Percentiles rank a stretch among this genome's conserved stretches.
These are phyloP conservation scores for Backusella tarrabulga DNA, from an alignment of 192 early-diverging fungal genomes.

Conservation along the genomic window DNA sequence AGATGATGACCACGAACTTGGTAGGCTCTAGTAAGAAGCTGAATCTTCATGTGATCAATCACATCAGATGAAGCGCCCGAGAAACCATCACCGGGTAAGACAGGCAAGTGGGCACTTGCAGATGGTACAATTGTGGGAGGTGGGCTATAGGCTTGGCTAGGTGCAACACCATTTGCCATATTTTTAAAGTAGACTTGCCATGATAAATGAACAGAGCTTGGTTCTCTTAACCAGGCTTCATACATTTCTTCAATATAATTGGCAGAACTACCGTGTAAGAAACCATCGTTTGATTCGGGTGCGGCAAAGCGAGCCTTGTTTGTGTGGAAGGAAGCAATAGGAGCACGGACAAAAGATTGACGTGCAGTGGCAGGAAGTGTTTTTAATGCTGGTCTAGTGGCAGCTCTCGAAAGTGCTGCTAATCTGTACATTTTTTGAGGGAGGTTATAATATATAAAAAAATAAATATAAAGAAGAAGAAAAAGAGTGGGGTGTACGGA, in stretches of 20 bases:
- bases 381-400: constrained; percentile 12
- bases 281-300: constrained; percentile 70
- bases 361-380: constrained; percentile 9
- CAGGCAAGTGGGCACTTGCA: constrained; percentile 53
- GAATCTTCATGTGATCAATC: constrained; percentile 97
- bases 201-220: constrained; percentile 87
- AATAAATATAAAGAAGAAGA: constrained; percentile 18
- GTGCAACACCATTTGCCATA: constrained; percentile 60
- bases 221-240: constrained; percentile 87
- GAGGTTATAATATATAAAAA: constrained; percentile 4
- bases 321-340: constrained; percentile 33
- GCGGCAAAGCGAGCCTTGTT: constrained; percentile 31
- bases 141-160: constrained; percentile 70
- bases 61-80: constrained; percentile 54
- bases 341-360: constrained; percentile 18
- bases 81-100: constrained; percentile 51
- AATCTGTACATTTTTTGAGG: constrained; percentile 32
- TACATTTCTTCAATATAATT: constrained; percentile 97
- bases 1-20: constrained; percentile 96
- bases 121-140: constrained; percentile 79
- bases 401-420: constrained; percentile 23
- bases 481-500: not conserved
- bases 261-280: constrained; percentile 79
- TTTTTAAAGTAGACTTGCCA: constrained; percentile 98
- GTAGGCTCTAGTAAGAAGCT: constrained; percentile 93